phyloP scores from a whole-genome alignment of 179 eudicot genomes.

The Corrigiola litoralis region DNA sequence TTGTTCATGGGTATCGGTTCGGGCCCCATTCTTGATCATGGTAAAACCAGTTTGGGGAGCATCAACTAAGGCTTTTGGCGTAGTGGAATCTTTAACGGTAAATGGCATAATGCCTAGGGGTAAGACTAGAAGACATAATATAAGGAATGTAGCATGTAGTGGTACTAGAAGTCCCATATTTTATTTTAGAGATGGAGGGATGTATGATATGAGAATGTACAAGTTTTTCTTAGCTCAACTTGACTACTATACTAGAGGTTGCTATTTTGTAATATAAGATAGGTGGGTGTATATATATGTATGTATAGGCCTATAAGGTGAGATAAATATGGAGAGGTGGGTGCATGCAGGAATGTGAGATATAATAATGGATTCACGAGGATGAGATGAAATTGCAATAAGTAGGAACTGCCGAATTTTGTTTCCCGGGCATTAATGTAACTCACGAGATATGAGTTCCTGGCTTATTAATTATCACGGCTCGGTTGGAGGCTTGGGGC shows the following conservation, averaged over 20 bases:
- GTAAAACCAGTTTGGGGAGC: constrained; percentile 65
- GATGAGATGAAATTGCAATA: constrained; percentile 33
- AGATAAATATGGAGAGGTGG: constrained; percentile 9
- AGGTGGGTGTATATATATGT: neutral
- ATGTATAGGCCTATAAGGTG: neutral
- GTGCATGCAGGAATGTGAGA: constrained; percentile 6
- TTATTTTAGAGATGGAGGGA: neutral
- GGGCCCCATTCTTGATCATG: constrained; percentile 42
- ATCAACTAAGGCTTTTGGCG: constrained; percentile 53
- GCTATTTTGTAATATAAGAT: neutral
- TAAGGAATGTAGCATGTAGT: constrained; percentile 18
- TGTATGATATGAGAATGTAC: neutral
- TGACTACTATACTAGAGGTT: neutral
- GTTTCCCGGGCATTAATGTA: constrained; percentile 17
- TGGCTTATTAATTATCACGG: neutral
- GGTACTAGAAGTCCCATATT: constrained; percentile 22
- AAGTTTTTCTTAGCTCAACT: neutral
- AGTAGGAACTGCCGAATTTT: constrained; percentile 3
- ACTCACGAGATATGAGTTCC: constrained; percentile 31
- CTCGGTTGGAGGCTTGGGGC: too few species aligned
- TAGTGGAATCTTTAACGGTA: constrained; percentile 55
- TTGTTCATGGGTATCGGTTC: constrained; percentile 65
- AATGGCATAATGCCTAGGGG: constrained; percentile 31
- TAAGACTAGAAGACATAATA: constrained; percentile 17
- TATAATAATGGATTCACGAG: constrained; percentile 56